phyloP scores from a whole-genome alignment of 306 rosid genomes.

The Carpinus viminea region DNA sequence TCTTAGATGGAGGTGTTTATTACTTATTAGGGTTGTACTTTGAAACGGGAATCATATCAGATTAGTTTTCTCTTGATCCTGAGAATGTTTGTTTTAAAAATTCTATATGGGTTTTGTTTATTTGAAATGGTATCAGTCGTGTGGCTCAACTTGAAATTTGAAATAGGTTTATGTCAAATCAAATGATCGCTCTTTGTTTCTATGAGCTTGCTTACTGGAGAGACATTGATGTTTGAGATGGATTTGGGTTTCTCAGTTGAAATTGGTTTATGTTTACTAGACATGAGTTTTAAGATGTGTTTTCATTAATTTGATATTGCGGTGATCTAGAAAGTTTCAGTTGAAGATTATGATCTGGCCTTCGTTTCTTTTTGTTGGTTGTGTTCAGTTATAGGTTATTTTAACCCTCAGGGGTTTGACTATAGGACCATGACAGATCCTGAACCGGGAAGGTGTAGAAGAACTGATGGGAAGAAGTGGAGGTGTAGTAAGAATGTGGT shows the following conservation, averaged over 20 bases:
- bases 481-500: slow-evolving; percentile 57
- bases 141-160: not conserved
- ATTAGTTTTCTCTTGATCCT: not conserved
- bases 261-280: not conserved
- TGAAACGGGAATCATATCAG: not conserved
- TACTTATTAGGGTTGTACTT: slow-evolving; percentile 6
- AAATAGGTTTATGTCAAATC: not conserved
- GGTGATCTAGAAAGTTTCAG: not conserved
- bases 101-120: not conserved
- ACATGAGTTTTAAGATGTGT: slow-evolving; percentile 1
- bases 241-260: not conserved
- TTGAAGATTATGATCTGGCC: slow-evolving; percentile 18
- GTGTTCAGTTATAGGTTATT: slow-evolving; percentile 41
- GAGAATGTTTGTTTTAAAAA: not conserved
- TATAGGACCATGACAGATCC: slow-evolving; percentile 45
- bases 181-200: slow-evolving; percentile 3
- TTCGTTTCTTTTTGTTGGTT: slow-evolving; percentile 26
- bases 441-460: slow-evolving; percentile 79
- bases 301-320: slow-evolving; percentile 7
- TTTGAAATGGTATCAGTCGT: not conserved
- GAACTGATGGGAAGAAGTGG: slow-evolving; percentile 98
- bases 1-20: not conserved
- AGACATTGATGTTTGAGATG: not conserved
- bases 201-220: not conserved
- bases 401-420: slow-evolving; percentile 36